Evolutionary conservation across 192 early-diverging fungal species (phyloP).

Genomic region (Gigaspora rosea): DNA sequence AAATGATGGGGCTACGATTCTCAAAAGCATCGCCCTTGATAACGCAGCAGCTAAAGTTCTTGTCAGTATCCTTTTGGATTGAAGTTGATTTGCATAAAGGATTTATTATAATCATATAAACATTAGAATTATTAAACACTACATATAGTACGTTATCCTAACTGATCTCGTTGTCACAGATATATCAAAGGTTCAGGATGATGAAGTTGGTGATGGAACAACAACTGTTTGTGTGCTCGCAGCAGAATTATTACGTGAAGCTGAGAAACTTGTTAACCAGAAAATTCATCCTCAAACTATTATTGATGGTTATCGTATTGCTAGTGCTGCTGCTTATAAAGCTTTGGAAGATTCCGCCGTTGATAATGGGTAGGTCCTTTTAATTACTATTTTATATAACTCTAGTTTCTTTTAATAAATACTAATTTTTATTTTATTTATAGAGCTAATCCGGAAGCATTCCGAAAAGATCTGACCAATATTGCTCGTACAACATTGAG

Average conservation of each 20-base stretch:
- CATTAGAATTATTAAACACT: too few species aligned
- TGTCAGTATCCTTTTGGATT: slow-evolving; percentile 57
- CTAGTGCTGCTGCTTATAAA: slow-evolving; percentile 77
- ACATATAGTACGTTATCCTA: neutral
- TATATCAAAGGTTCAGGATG: slow-evolving; percentile 99
- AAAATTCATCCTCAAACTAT: slow-evolving; percentile 98
- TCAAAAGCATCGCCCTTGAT: slow-evolving; percentile 96
- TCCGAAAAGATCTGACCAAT: slow-evolving; percentile 90
- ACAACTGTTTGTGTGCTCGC: slow-evolving; percentile 98
- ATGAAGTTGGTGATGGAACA: slow-evolving; percentile 99
- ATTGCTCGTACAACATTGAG: slow-evolving; percentile 97
- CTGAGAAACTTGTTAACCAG: slow-evolving; percentile 87
- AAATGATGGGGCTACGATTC: slow-evolving; percentile 99
- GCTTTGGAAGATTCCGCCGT: slow-evolving; percentile 79
- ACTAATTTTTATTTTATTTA: slow-evolving; percentile 34
- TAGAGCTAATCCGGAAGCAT: slow-evolving; percentile 66
- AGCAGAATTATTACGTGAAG: slow-evolving; percentile 92
- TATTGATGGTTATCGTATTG: slow-evolving; percentile 93
- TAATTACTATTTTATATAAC: neutral
- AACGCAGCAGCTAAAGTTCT: slow-evolving; percentile 98
- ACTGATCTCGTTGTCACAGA: slow-evolving; percentile 36
- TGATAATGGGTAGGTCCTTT: slow-evolving; percentile 50
- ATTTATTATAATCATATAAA: too few species aligned
- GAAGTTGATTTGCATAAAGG: neutral
- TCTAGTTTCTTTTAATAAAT: neutral